Evolutionary conservation across 2,329 filamentous ascomycete species (phyloP).

Genomic region (Botrytis cinerea): DNA sequence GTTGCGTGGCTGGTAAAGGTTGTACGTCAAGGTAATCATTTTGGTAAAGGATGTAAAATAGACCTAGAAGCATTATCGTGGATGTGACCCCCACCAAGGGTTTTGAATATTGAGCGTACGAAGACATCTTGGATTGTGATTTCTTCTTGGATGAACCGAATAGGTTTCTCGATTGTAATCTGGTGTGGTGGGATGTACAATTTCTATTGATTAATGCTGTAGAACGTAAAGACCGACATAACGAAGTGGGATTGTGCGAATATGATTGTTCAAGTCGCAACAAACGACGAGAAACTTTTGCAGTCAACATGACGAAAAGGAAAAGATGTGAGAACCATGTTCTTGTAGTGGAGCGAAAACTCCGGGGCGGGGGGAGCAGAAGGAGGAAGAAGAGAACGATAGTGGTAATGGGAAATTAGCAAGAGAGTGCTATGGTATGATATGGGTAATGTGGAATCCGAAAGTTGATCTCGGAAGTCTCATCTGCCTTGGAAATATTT

Average conservation of each 20-base stretch:
- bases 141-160: constrained; percentile 29
- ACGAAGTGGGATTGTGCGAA: not conserved
- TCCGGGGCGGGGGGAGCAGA: constrained; percentile 11
- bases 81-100: constrained; percentile 35
- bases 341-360: constrained; percentile 25
- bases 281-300: constrained; percentile 32
- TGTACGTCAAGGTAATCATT: constrained; percentile 38
- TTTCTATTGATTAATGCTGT: not conserved
- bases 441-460: not conserved
- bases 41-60: constrained; percentile 40
- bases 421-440: not conserved
- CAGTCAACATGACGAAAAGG: constrained; percentile 31
- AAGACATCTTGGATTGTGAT: constrained; percentile 30
- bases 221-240: not conserved
- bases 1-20: constrained; percentile 39
- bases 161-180: constrained; percentile 25
- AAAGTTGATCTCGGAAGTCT: not conserved
- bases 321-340: constrained; percentile 17
- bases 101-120: constrained; percentile 20
- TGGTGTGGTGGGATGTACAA: not conserved
- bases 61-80: constrained; percentile 32
- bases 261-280: constrained; percentile 23
- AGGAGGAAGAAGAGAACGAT: constrained; percentile 1
- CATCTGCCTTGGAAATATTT: not conserved
- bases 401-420: too few relatives aligned